These are phyloP conservation scores for Fistulinella prunicolor DNA, from an alignment of 768 basidiomycete species.

Conservation along the genomic window DNA sequence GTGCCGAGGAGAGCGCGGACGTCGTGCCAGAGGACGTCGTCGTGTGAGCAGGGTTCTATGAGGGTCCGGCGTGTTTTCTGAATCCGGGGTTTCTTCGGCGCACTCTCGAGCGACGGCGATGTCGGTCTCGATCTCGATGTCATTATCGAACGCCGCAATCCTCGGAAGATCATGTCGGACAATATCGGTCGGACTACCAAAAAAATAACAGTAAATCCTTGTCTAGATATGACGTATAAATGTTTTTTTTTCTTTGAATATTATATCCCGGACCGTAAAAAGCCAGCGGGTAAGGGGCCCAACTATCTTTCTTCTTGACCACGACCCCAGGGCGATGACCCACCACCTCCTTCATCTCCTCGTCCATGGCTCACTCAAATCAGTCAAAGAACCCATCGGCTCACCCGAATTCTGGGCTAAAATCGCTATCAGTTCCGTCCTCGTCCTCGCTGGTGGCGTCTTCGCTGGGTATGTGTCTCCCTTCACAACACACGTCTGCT, in stretches of 20 bases:
- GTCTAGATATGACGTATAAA: no score
- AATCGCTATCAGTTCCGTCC: constrained; percentile 55
- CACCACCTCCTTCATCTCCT: not conserved
- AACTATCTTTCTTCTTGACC: no score
- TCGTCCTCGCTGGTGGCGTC: constrained; percentile 85
- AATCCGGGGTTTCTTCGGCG: constrained; percentile 32
- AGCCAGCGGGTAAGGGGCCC: no score
- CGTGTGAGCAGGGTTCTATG: constrained; percentile 60
- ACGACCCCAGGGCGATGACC: no score
- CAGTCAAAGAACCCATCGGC: constrained; percentile 34
- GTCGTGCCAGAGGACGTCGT: constrained; percentile 76
- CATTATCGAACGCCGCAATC: constrained; percentile 3
- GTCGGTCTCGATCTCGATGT: not conserved
- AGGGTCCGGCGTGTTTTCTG: constrained; percentile 12
- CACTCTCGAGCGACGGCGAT: constrained; percentile 15
- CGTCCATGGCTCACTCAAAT: not conserved
- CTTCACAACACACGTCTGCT: not conserved
- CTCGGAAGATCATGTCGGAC: no score
- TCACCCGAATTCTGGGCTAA: constrained; percentile 76
- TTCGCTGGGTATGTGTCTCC: constrained; percentile 71
- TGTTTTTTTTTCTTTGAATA: no score
- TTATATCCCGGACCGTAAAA: no score
- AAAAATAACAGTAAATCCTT: no score
- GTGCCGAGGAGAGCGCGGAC: constrained; percentile 63
- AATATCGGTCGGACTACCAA: no score